These are phyloP conservation scores for Diaporthe longicolla DNA, from an alignment of 2,329 filamentous ascomycete genomes.

Conservation along the genomic window DNA sequence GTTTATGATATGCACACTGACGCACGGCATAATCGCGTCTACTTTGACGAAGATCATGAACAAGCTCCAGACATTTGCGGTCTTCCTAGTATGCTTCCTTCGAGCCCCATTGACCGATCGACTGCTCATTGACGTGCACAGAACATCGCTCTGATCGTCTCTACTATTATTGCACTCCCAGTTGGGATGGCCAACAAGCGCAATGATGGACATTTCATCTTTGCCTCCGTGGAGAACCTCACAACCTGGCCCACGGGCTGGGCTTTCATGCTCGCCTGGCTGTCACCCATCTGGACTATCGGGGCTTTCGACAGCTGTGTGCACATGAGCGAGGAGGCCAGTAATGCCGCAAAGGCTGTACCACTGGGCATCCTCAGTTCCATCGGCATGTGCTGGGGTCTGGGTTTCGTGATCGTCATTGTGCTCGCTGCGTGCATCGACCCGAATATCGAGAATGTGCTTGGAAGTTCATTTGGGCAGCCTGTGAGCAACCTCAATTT, in stretches of 20 bases:
- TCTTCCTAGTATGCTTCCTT: conserved; percentile 54
- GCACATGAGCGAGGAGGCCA: conserved; percentile 69
- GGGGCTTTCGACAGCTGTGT: conserved; percentile 70
- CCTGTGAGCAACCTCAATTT: conserved; percentile 64
- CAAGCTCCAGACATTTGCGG: conserved; percentile 69
- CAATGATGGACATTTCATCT: conserved; percentile 66
- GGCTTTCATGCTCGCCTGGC: conserved; percentile 72
- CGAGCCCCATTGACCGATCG: background rate
- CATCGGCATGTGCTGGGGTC: conserved; percentile 64
- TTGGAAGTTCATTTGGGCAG: conserved; percentile 67
- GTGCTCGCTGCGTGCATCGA: conserved; percentile 71
- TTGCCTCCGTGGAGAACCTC: conserved; percentile 68
- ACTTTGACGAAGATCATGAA: conserved; percentile 69
- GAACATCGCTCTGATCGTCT: conserved; percentile 69
- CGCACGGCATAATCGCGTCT: conserved; percentile 68
- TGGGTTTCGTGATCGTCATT: conserved; percentile 71
- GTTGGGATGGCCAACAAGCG: conserved; percentile 59
- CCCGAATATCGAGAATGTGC: conserved; percentile 63
- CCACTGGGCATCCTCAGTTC: conserved; percentile 72
- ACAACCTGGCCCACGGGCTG: conserved; percentile 71
- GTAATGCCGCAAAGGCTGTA: conserved; percentile 71
- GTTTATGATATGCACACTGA: conserved; percentile 67
- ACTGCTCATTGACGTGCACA: background rate
- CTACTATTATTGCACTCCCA: conserved; percentile 70
- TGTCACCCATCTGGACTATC: conserved; percentile 74